These are phyloP conservation scores for Blastobotrys ciferrii DNA, from an alignment of 1,139 yeast genomes.

Conservation along the genomic window DNA sequence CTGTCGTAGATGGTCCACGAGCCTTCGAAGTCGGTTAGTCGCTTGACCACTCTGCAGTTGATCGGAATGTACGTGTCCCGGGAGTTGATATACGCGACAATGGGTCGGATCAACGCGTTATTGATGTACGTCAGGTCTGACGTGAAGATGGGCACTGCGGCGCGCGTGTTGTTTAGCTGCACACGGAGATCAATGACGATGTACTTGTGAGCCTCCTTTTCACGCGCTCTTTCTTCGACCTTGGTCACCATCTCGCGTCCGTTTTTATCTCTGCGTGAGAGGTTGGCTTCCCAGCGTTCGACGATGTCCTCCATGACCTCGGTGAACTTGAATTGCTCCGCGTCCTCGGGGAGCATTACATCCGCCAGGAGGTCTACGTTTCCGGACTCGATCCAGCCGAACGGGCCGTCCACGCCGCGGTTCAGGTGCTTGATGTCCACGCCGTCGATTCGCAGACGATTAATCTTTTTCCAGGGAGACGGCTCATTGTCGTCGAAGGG, in stretches of 20 bases:
- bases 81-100: constrained; percentile 91
- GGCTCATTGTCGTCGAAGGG: constrained; percentile 29
- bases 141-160: constrained; percentile 82
- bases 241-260: constrained; percentile 27
- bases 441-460: constrained; percentile 79
- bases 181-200: constrained; percentile 78
- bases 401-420: constrained; percentile 87
- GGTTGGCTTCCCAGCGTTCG: constrained; percentile 41
- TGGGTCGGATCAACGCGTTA: constrained; percentile 88
- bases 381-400: constrained; percentile 94
- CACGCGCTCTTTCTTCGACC: constrained; percentile 33
- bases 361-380: constrained; percentile 92
- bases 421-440: constrained; percentile 85
- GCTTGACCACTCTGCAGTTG: constrained; percentile 78
- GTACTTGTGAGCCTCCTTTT: constrained; percentile 45
- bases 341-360: constrained; percentile 70
- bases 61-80: constrained; percentile 87
- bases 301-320: constrained; percentile 41
- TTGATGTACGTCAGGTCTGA: constrained; percentile 83
- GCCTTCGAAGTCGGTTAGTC: constrained; percentile 81
- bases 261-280: constrained; percentile 15
- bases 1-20: constrained; percentile 96
- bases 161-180: constrained; percentile 78
- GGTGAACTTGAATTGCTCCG: constrained; percentile 42
- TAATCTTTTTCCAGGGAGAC: constrained; percentile 58